Conservation (phyloP, 148 eudicot species). For the Suaeda aralocaspica region DNA sequence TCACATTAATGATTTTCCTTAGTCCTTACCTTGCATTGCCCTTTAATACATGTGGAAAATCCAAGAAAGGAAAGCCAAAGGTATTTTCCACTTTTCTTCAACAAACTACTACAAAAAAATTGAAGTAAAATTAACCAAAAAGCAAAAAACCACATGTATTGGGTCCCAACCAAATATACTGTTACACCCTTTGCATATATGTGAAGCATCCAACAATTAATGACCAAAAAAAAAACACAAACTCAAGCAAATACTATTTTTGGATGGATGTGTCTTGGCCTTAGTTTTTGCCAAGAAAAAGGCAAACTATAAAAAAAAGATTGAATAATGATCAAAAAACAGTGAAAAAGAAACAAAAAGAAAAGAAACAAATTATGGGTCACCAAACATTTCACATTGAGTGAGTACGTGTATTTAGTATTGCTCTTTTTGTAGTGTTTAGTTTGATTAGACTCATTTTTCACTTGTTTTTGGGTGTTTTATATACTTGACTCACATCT, state of each 20-base stretch:
- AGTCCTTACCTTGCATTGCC: neutral
- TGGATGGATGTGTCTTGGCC: conserved; percentile 5
- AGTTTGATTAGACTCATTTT: neutral
- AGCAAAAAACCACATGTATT: conserved; percentile 5
- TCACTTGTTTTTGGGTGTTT: neutral
- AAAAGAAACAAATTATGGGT: neutral
- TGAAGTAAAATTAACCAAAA: neutral
- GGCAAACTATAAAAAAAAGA: neutral
- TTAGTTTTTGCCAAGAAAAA: conserved; percentile 5
- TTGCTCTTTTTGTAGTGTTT: neutral
- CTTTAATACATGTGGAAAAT: conserved; percentile 6
- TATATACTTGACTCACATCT: neutral
- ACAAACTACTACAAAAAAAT: neutral
- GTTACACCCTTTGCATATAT: conserved; percentile 5
- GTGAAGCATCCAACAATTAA: conserved; percentile 11
- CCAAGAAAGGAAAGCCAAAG: conserved; percentile 16
- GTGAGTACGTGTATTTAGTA: too few species aligned
- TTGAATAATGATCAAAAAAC: neutral
- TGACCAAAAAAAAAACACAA: conserved; percentile 1
- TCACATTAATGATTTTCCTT: neutral
- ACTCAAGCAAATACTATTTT: conserved; percentile 10
- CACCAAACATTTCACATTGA: conserved; percentile 13
- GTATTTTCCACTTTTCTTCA: neutral
- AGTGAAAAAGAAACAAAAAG: conserved; percentile 6
- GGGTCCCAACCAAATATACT: conserved; percentile 14